Evolutionary conservation across 179 eudicot genomes (phyloP), one percentile per base, ranked within the genome.

Genomic region (Beta corolliflora): DNA sequence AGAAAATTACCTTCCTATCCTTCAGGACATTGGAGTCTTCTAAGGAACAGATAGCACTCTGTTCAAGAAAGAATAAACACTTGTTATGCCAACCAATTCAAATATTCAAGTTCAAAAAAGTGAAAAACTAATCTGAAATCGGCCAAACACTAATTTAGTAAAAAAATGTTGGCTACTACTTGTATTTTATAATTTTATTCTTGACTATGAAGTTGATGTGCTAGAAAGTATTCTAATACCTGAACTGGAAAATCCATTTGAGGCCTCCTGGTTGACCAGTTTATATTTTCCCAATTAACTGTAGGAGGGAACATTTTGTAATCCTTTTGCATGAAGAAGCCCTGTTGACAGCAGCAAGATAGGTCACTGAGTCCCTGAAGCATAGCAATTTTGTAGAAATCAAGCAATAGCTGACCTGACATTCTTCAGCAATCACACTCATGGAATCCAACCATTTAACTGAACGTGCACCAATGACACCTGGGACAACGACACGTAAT

Each of bases 381-480:
- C 44, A 59, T 44, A 56, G 21, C 13, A 71, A 12, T 23, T 23
- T 23, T 16, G 41, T 63, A 58, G 6, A 54, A 71, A 72, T 56
- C 78, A 70, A 55, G 76, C 70, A 29, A 73, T 45, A 29, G 41
- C 81, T 67, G 66, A 94, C 99, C 97, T 95, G 97, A 86, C 93
- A 92, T 87, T 91, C 98, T 82, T 92, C 94, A 55, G 91, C 89
- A 79, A 90, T 89, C 82, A 95, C 91, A 86, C 83, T 91, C 82
- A 95, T 89, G 69, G 91, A 92, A 84, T 95, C 94, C 53, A 95
- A 87, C 99, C 99, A 95, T 88, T 94, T 95, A 45, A 95, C 98
- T 79, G 99, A 95, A 84, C 98, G 99, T 48, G 99, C 99, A 88
- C 99, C 99, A 81, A 95, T 95, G 80, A 95, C 90, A 85, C 99